Evolutionary conservation across 495 filamentous ascomycete genomes (phyloP).

Genomic region (Penicillium roqueforti): DNA sequence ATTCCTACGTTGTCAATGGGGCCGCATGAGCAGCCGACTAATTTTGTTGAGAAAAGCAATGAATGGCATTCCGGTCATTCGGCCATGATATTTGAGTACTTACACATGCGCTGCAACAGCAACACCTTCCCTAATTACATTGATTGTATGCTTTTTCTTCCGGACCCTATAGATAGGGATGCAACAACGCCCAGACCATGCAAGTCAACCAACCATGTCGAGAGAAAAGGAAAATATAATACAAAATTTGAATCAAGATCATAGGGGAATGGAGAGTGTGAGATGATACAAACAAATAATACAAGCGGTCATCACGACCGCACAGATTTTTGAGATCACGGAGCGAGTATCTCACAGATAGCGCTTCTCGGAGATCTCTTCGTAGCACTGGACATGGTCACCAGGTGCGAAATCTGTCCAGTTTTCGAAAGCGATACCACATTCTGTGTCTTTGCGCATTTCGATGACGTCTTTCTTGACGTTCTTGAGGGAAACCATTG

Average conservation of each 20-base stretch:
- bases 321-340: neutral
- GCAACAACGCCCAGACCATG: slow-evolving; percentile 20
- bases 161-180: neutral
- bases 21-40: neutral
- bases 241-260: slow-evolving; percentile 10
- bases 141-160: slow-evolving; percentile 1
- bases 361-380: slow-evolving; percentile 71
- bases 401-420: slow-evolving; percentile 77
- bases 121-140: slow-evolving; percentile 6
- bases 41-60: neutral
- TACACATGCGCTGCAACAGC: neutral
- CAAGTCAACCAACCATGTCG: slow-evolving; percentile 15
- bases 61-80: neutral
- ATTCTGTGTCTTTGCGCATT: slow-evolving; percentile 88
- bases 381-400: slow-evolving; percentile 82
- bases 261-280: slow-evolving; percentile 4
- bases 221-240: slow-evolving; percentile 13
- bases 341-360: slow-evolving; percentile 29
- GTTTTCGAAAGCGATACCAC: slow-evolving; percentile 78
- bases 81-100: neutral
- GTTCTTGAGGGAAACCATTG: slow-evolving; percentile 76
- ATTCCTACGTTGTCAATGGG: neutral
- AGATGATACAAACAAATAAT: slow-evolving; percentile 15
- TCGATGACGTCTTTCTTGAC: slow-evolving; percentile 85
- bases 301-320: slow-evolving; percentile 11